Evolutionary conservation across 495 filamentous ascomycete species (phyloP), one percentile per base, ranked within the genome.

Genomic region (Podospora pseudoanserina): DNA sequence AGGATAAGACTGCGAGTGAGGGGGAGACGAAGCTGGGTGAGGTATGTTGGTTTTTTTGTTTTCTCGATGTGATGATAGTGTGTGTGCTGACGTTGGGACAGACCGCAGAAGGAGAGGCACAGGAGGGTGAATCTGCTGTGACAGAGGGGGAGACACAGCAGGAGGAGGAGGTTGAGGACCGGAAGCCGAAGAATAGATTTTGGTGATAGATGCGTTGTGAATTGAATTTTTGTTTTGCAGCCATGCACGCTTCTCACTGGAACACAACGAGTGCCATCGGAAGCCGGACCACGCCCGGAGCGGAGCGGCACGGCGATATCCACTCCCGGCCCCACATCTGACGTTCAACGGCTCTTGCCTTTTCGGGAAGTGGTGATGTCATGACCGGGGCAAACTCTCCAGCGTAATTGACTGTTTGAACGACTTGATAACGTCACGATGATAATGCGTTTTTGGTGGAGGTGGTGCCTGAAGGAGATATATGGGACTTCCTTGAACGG

Each of bases 321-420:
- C 39, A 49, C 39, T 13, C 9, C 7, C 39, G 39, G 39, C 39
- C 39, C 39, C 39, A 49, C 39, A 49, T 11, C 15, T 49, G 39
- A 49, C 39, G 15, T 49, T 49, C 39, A 6, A 49, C 39, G 13
- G 39, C 15, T 11, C 16, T 27, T 58, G 26, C 23, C 26, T 20
- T 26, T 28, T 61, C 59, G 19, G 27, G 30, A 28, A 61, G 59
- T 61, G 59, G 59, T 61, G 59, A 61, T 61, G 59, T 61, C 59
- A 61, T 61, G 23, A 61, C 27, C 4, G 59, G 59, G 23, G 30
- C 59, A 32, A 27, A 59, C 56, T 20, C 56, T 27, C 56, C n/a
- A 58, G 13, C 56, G 23, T 9, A 58, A 27, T 58, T 20, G 26
- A 18, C 6, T 15, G 9, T 20, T 30, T 20, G 30, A 18, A 26